phyloP scores from a whole-genome alignment of 2,329 filamentous ascomycete species.

The Pseudocercospora musae region DNA sequence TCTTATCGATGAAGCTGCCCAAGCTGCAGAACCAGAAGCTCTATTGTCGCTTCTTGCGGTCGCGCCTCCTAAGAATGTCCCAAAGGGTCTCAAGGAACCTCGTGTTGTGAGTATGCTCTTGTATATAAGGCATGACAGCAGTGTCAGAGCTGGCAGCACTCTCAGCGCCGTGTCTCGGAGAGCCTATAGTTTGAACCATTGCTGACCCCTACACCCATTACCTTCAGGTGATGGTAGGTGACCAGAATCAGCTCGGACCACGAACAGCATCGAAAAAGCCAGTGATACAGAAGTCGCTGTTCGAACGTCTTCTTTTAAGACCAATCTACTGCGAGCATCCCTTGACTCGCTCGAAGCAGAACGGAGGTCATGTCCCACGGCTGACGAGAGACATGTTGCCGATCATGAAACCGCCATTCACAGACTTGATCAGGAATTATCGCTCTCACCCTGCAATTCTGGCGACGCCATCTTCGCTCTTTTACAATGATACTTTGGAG shows the following conservation, averaged over 20 bases:
- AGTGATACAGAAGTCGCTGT: conserved; percentile 22
- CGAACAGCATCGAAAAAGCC: conserved; percentile 25
- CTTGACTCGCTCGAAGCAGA: conserved; percentile 24
- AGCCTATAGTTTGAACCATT: too few relatives aligned
- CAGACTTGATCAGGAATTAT: conserved; percentile 30
- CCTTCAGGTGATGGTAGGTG: conserved; percentile 29
- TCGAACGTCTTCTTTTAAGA: conserved; percentile 25
- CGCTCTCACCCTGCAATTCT: conserved; percentile 29
- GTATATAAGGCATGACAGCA: too few relatives aligned
- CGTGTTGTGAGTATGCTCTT: too few relatives aligned
- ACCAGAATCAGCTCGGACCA: conserved; percentile 29
- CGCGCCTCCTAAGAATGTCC: conserved; percentile 19
- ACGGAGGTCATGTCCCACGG: conserved; percentile 20
- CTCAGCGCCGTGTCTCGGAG: too few relatives aligned
- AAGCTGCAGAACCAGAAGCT: conserved; percentile 28
- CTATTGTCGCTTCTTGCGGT: conserved; percentile 23
- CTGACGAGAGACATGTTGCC: conserved; percentile 29
- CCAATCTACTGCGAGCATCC: conserved; percentile 26
- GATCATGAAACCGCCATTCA: conserved; percentile 25
- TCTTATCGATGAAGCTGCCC: conserved; percentile 30
- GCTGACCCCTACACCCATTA: too few relatives aligned
- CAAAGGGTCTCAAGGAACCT: not conserved
- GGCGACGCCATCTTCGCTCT: conserved; percentile 26
- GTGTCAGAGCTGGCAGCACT: too few relatives aligned
- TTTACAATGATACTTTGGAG: conserved; percentile 30